Base-by-base conservation (phyloP, 164 flowering plant genomes). In the Litsea cubeba region DNA sequence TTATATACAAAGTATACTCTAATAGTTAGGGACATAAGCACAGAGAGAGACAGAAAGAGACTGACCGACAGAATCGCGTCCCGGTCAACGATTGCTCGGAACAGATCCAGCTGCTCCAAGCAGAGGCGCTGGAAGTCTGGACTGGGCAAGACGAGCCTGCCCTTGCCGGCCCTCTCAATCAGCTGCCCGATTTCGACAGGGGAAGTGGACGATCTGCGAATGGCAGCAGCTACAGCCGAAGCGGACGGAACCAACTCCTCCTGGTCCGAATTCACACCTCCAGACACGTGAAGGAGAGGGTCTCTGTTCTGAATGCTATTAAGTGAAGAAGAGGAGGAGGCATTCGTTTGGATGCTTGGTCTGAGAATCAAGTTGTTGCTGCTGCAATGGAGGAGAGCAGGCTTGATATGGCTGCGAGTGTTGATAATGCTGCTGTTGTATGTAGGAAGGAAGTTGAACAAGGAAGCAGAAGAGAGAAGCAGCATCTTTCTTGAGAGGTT, bases 101-200 rank as follows among this genome's bases (percentile, higher is more conserved):
- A 95, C 65, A 91, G 86, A 77, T 87, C 85, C 70, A 92, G 74
- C 74, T 95, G 98, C 69, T 95, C 88, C 28, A 86, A n/a, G 80
- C 97, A 95, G 69, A 92, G 91, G 46, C 92, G 69, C 78, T 86
- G 92, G 69, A 92, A 92, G 68, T 95, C 98, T 12, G 85, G 72
- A 64, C 93, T 91, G 8, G 97, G 98, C 51, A 89, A 82, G 28
- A 89, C 84, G 72, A 91, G 26, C 28, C 83, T 81, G 35, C 72
- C 74, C 64, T 78, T 82, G n/a, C 74, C 83, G 72, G 81, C 83
- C 58, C 75, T 80, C 74, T 88, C 90, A 28, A 85, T 69, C 71
- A 82, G 79, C 82, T 88, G 92, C 22, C 76, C 72, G 78, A 92
- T 88, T 30, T 88, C 92, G 49, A 92, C 93, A 0, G 93, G 94